Conservation (phyloP, 2,329 filamentous ascomycete genomes). For the Tolypocladium nubicola region DNA sequence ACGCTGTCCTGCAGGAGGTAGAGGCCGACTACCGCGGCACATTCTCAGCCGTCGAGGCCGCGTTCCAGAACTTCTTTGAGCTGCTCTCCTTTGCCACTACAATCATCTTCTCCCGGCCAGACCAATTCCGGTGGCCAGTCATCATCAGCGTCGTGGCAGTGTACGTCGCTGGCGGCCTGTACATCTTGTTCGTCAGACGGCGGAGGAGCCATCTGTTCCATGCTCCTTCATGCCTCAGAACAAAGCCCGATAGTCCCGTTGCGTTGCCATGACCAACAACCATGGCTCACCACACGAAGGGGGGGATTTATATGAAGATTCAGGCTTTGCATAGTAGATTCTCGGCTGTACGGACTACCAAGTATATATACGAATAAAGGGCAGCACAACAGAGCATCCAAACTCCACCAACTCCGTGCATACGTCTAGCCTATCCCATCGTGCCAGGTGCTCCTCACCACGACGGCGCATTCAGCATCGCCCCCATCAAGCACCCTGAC, state of each 20-base stretch:
- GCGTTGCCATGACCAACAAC: background rate
- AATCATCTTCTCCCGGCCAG: conserved; percentile 50
- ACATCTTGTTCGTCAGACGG: conserved; percentile 18
- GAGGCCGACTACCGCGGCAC: conserved; percentile 46
- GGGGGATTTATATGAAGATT: background rate
- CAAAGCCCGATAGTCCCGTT: background rate
- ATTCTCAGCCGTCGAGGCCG: conserved; percentile 59
- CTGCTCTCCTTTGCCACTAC: conserved; percentile 56
- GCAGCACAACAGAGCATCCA: no score
- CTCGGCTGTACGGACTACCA: no score
- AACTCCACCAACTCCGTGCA: no score
- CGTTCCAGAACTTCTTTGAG: conserved; percentile 61
- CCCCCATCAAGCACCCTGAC: no score
- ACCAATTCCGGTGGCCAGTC: conserved; percentile 54
- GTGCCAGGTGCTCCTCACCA: no score
- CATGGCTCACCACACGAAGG: background rate
- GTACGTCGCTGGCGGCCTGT: conserved; percentile 15
- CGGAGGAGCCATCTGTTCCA: conserved; percentile 23
- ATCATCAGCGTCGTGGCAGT: conserved; percentile 47
- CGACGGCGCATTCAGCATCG: no score
- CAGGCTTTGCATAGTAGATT: no score
- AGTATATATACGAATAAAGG: no score
- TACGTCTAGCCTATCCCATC: no score
- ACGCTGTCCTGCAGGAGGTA: conserved; percentile 31
- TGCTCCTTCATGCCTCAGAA: conserved; percentile 1